These are phyloP conservation scores for Cytospora leucostoma DNA, from an alignment of 2,329 filamentous ascomycete species.

Conservation along the genomic window DNA sequence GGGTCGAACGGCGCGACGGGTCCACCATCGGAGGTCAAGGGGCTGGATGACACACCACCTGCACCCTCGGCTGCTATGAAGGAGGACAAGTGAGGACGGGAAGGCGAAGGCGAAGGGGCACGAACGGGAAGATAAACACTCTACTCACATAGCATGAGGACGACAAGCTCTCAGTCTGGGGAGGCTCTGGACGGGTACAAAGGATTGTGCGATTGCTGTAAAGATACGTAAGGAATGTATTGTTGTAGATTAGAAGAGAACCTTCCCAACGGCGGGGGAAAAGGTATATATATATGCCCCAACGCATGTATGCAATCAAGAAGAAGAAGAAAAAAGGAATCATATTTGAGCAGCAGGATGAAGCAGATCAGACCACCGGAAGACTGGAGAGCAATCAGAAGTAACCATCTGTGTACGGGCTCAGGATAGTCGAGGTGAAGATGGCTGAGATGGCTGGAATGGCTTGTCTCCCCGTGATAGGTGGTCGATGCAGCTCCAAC, in stretches of 20 bases:
- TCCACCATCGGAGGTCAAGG: constrained; percentile 49
- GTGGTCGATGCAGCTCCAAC: too few species aligned
- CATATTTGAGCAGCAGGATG: neutral
- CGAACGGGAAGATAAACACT: constrained; percentile 7
- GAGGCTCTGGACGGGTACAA: neutral
- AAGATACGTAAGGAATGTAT: neutral
- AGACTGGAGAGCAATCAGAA: neutral
- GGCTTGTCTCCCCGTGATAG: too few species aligned
- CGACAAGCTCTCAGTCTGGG: neutral
- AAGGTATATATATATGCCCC: neutral
- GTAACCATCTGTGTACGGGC: too few species aligned
- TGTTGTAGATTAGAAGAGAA: neutral
- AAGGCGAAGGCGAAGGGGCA: neutral
- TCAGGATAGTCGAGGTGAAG: too few species aligned
- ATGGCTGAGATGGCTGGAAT: too few species aligned
- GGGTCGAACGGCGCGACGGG: constrained; percentile 59
- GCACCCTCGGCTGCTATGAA: constrained; percentile 39
- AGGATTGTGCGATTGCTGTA: neutral
- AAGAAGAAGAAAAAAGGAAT: neutral
- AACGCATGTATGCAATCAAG: neutral
- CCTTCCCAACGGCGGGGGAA: neutral
- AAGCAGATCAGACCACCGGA: neutral
- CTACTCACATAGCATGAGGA: constrained; percentile 14
- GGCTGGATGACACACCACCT: constrained; percentile 39
- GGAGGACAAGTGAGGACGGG: constrained; percentile 28